Base-by-base conservation (phyloP, 2,329 filamentous ascomycete genomes). In the Zasmidium cellare region DNA sequence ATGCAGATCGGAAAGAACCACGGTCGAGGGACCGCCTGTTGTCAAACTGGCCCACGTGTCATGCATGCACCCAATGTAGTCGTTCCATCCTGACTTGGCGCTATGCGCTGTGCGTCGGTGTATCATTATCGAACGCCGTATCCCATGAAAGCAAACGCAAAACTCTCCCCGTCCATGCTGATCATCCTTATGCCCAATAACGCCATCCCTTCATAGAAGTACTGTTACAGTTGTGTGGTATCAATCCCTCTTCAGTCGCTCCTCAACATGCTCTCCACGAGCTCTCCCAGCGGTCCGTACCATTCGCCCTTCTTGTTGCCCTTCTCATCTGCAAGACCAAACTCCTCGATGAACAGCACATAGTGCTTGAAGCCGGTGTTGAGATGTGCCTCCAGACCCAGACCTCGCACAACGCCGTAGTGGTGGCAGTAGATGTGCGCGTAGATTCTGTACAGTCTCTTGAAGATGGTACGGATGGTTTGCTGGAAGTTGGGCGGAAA, bases 291-390 rank as follows among this genome's bases (percentile, higher is more conserved):
- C 12, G 94, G 94, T 1, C 94, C 94, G 89, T 93, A 99, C 79
- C 93, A 99, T 75, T 99, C 94, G n/a, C 68, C 67, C 62, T 69
- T 71, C 67, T 69, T 73, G 54, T 66, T 71, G 3, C 72, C 71
- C 77, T 96, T 92, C 51, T 93, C 94, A 71, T 87, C 96, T 24
- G 92, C 92, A 67, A 99, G 79, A 66, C 86, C 87, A 77, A 97
- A 94, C 82, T 99, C 96, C 75, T 99, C 92, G 67, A 99, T 92
- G 77, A 99, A 99, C 58, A 99, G 84, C 62, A 99, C 94, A 72
- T 97, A 99, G 77, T 99, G 94, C 83, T 99, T 99, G 86, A 99
- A 99, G 78, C 91, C 96, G 14, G 94, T 99, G 78, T 99, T 99
- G 65, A 99, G 84, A 76, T 99, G 94, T 46, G 96, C 92, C 77